Percentiles rank a stretch among this genome's conserved stretches.
Conservation (phyloP, 768 basidiomycete species). For the Cystobasidium ongulense region DNA sequence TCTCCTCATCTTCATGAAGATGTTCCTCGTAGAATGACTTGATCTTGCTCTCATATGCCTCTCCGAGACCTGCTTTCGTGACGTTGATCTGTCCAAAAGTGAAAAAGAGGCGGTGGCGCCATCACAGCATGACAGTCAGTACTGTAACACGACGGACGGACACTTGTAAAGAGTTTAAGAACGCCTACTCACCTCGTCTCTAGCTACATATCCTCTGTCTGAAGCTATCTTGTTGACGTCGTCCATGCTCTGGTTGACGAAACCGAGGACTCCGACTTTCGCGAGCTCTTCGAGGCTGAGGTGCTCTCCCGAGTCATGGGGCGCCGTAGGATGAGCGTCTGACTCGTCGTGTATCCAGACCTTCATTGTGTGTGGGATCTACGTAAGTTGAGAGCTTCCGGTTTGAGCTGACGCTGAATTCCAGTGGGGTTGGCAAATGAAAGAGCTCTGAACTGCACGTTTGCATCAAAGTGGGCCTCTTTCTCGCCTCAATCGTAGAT, state of each 20-base stretch:
- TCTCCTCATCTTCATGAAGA: constrained; percentile 94
- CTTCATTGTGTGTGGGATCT: background rate
- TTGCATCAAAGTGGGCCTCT: background rate
- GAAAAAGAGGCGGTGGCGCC: constrained; percentile 54
- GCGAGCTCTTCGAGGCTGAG: constrained; percentile 52
- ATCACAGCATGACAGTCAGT: background rate
- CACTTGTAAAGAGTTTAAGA: background rate
- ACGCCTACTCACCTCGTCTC: constrained; percentile 16
- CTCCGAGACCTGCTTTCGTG: constrained; percentile 69
- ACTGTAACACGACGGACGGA: background rate
- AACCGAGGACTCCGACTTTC: constrained; percentile 59
- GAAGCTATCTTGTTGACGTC: constrained; percentile 50
- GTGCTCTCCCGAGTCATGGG: constrained; percentile 22
- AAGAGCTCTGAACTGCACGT: background rate
- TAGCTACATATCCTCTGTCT: background rate
- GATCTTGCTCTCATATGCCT: constrained; percentile 72
- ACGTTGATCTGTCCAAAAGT: constrained; percentile 57
- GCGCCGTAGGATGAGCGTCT: constrained; percentile 23
- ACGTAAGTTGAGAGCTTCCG: background rate
- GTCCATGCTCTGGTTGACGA: constrained; percentile 58
- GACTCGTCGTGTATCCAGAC: constrained; percentile 26
- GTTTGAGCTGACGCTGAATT: background rate
- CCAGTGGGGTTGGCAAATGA: background rate
- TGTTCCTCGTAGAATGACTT: constrained; percentile 52
- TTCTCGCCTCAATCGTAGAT: too few species aligned